Percentiles rank a stretch among this genome's conserved stretches.
Conservation (phyloP, 176 grass and related monocot genomes). For the Hordeum marinum region DNA sequence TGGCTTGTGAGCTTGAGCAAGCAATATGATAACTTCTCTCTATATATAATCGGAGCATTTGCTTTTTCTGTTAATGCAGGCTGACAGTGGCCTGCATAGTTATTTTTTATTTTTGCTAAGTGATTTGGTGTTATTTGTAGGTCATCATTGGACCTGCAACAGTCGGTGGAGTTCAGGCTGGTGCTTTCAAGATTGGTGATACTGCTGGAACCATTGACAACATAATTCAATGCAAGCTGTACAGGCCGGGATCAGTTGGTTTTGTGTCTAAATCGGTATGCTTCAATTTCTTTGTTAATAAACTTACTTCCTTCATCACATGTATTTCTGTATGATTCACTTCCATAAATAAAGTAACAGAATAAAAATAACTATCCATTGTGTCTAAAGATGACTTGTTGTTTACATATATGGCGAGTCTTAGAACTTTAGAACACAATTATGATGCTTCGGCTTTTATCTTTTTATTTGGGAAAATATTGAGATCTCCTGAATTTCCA, state of each 20-base stretch:
- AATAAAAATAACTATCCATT: neutral
- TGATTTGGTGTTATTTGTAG: slow-evolving; percentile 35
- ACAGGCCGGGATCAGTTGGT: slow-evolving; percentile 94
- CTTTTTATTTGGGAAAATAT: neutral
- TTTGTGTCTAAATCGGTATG: slow-evolving; percentile 99
- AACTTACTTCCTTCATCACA: neutral
- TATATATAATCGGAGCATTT: too few species aligned
- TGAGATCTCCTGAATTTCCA: neutral
- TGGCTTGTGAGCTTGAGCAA: slow-evolving; percentile 5
- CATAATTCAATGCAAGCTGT: slow-evolving; percentile 98
- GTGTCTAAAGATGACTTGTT: neutral
- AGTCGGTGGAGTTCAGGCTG: slow-evolving; percentile 96
- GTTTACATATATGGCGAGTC: neutral
- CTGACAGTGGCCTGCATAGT: neutral
- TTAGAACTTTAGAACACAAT: neutral
- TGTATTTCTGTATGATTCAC: neutral
- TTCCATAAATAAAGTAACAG: neutral
- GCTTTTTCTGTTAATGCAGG: neutral
- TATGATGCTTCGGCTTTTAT: neutral
- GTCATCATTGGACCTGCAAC: slow-evolving; percentile 97
- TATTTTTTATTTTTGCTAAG: slow-evolving; percentile 14
- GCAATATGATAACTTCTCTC: neutral
- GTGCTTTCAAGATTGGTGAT: slow-evolving; percentile 98
- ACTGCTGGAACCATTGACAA: slow-evolving; percentile 99
- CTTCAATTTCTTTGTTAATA: neutral